Conservation (phyloP, 768 basidiomycete genomes). For the Kwoniella dejecticola region DNA sequence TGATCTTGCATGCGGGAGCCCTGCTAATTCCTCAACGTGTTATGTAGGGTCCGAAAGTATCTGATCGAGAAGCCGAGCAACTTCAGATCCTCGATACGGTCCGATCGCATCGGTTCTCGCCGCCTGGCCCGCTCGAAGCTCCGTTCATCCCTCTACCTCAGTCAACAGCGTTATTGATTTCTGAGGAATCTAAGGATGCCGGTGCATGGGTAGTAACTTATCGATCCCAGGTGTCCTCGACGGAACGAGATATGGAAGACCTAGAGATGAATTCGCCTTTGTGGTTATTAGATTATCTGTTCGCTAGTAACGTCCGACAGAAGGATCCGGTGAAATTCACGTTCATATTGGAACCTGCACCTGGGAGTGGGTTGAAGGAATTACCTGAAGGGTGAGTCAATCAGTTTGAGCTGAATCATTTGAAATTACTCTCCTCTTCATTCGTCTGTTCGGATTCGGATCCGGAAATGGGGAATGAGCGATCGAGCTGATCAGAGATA, state of each 20-base stretch:
- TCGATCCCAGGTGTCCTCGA: constrained; percentile 67
- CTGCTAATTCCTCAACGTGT: too few relatives aligned
- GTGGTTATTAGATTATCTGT: constrained; percentile 86
- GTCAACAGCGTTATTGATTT: constrained; percentile 70
- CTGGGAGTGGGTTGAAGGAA: constrained; percentile 69
- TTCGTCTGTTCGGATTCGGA: too few relatives aligned
- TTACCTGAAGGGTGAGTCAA: constrained; percentile 77
- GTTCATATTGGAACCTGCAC: constrained; percentile 79
- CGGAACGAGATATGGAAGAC: constrained; percentile 61
- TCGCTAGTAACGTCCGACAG: constrained; percentile 64
- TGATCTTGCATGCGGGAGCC: too few relatives aligned
- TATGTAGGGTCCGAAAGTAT: constrained; percentile 41
- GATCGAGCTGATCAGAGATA: too few relatives aligned
- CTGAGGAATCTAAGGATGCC: constrained; percentile 66
- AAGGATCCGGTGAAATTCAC: constrained; percentile 71
- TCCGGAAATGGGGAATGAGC: too few relatives aligned
- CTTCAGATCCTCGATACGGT: constrained; percentile 54
- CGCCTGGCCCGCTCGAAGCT: constrained; percentile 71
- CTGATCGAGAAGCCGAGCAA: constrained; percentile 52
- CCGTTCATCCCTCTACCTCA: constrained; percentile 67
- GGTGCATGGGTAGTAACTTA: constrained; percentile 75
- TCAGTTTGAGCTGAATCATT: background rate
- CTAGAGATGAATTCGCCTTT: constrained; percentile 79
- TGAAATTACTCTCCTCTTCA: too few relatives aligned
- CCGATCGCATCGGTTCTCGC: constrained; percentile 58